A percentile compares a stretch with the other conserved stretches of the same genome.
These are phyloP conservation scores for Elymus sibiricus DNA, from an alignment of 176 grass and related monocot genomes.

Conservation along the genomic window DNA sequence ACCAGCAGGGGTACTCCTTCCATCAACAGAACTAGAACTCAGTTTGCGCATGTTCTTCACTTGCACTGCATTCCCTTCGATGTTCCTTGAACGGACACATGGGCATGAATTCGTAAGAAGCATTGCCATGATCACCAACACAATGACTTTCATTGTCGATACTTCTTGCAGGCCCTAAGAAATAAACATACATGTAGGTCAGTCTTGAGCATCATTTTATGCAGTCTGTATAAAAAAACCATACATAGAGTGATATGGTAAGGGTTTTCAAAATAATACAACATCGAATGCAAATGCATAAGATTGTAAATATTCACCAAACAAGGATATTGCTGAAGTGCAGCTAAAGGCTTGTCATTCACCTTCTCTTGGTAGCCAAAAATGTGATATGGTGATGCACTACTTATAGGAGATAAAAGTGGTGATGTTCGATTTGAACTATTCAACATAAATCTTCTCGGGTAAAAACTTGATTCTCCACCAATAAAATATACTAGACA, in stretches of 20 bases:
- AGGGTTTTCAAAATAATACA: background rate
- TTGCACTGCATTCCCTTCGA: background rate
- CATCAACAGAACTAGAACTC: slow-evolving; percentile 11
- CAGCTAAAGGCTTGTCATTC: background rate
- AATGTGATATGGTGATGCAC: background rate
- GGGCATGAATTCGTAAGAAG: background rate
- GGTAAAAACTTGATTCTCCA: slow-evolving; percentile 19
- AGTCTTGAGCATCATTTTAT: background rate
- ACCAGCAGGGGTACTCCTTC: slow-evolving; percentile 22
- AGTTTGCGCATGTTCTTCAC: slow-evolving; percentile 7
- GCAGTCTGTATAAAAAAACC: background rate
- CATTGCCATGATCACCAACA: background rate
- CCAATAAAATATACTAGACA: slow-evolving; percentile 31
- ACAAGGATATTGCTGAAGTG: background rate
- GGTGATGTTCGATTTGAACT: background rate
- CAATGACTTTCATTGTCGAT: slow-evolving; percentile 1
- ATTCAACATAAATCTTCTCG: slow-evolving; percentile 1
- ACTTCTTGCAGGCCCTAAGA: background rate
- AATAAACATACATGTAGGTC: background rate
- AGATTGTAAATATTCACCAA: slow-evolving; percentile 3
- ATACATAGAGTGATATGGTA: background rate
- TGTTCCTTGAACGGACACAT: background rate
- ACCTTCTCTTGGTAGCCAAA: background rate
- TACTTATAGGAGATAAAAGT: slow-evolving; percentile 36
- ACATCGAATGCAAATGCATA: background rate